A percentile compares a stretch with the other conserved stretches of the same genome.
These are phyloP conservation scores for Niebla homalea DNA, from an alignment of 495 filamentous ascomycete genomes.

Conservation along the genomic window DNA sequence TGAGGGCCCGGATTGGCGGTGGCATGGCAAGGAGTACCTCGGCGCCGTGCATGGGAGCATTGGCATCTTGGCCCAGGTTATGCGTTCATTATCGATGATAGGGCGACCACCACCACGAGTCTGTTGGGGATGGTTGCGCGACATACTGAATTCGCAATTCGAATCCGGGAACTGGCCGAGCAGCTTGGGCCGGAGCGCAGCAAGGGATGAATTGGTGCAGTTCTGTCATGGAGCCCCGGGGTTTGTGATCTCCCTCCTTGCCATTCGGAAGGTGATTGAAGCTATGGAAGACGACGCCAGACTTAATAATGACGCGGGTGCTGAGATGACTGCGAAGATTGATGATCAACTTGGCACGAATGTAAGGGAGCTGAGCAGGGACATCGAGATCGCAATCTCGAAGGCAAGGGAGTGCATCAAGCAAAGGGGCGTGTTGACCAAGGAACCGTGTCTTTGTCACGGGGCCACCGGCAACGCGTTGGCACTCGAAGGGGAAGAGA, in stretches of 20 bases:
- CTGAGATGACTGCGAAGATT: not conserved
- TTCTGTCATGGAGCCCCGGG: conserved; percentile 57
- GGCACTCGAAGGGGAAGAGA: conserved; percentile 17
- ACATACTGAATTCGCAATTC: conserved; percentile 31
- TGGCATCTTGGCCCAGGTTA: conserved; percentile 50
- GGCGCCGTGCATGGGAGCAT: conserved; percentile 50
- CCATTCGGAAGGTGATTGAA: conserved; percentile 25
- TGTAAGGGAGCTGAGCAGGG: conserved; percentile 1
- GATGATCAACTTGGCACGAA: conserved; percentile 31
- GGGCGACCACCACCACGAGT: conserved; percentile 27
- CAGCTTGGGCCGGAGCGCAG: conserved; percentile 8
- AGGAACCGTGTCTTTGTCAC: conserved; percentile 52
- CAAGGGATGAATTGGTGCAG: conserved; percentile 40
- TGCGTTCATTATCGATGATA: conserved; percentile 28
- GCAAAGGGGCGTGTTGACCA: conserved; percentile 41
- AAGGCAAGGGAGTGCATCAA: conserved; percentile 34
- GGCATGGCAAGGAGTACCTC: conserved; percentile 43
- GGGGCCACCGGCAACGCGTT: conserved; percentile 51
- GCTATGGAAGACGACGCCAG: no score
- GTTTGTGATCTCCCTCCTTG: conserved; percentile 38
- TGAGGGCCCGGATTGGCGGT: conserved; percentile 40
- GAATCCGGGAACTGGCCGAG: conserved; percentile 34
- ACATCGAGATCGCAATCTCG: conserved; percentile 34
- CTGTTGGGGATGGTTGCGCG: conserved; percentile 18
- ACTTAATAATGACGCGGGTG: no score